Conservation (phyloP, 257 asterid genomes). For the Cynanchum wilfordii region DNA sequence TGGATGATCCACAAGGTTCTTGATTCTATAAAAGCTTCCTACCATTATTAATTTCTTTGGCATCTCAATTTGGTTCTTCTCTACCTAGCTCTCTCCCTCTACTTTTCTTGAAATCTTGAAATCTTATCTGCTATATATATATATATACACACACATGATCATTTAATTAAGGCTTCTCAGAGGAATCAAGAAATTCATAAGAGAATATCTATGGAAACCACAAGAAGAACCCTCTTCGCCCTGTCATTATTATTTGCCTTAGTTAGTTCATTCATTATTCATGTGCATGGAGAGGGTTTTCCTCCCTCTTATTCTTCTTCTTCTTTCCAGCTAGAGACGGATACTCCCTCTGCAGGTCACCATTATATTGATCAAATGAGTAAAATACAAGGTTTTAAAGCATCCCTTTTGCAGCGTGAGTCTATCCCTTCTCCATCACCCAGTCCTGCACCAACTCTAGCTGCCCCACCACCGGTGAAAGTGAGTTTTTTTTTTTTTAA, state of each 20-base stretch:
- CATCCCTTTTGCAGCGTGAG: constrained; percentile 24
- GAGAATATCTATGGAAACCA: constrained; percentile 5
- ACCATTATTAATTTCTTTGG: neutral
- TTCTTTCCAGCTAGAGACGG: constrained; percentile 4
- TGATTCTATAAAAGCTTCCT: neutral
- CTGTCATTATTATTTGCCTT: constrained; percentile 1
- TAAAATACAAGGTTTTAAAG: constrained; percentile 21
- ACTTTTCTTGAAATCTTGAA: neutral
- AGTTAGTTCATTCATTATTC: neutral
- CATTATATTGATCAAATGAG: constrained; percentile 12
- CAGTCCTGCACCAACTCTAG: constrained; percentile 12
- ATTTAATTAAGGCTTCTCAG: neutral
- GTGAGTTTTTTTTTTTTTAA: neutral
- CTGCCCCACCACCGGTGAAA: constrained; percentile 11
- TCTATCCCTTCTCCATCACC: constrained; percentile 15
- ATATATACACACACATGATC: neutral
- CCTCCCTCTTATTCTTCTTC: neutral
- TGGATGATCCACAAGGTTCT: constrained; percentile 11
- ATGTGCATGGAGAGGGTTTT: constrained; percentile 20
- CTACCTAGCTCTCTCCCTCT: neutral
- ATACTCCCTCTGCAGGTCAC: neutral
- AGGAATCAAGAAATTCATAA: neutral
- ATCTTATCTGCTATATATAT: neutral
- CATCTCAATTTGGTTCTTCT: neutral
- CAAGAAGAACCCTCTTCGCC: neutral